A percentile compares a stretch with the other conserved stretches of the same genome.
These are phyloP conservation scores for Neonectria sp. DNA, from an alignment of 2,329 filamentous ascomycete species.

Conservation along the genomic window DNA sequence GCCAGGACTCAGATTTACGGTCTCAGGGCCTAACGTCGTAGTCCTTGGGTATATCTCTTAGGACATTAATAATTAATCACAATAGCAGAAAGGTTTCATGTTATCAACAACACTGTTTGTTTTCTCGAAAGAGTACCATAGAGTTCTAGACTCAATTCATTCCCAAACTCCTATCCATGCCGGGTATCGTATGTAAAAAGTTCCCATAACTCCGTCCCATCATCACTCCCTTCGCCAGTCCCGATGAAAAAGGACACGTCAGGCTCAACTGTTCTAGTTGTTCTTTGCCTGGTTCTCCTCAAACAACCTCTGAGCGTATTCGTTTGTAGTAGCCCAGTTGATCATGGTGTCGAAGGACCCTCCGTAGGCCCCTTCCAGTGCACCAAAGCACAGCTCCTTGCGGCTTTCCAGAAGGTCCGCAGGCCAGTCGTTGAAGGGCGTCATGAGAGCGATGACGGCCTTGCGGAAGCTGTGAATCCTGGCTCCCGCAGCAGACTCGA, in stretches of 20 bases:
- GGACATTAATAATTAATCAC: no score
- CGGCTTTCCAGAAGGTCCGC: no score
- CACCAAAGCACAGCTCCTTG: neutral
- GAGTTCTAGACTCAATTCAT: neutral
- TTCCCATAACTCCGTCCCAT: neutral
- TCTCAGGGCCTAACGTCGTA: no score
- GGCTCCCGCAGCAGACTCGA: neutral
- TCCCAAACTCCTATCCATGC: neutral
- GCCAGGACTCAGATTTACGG: no score
- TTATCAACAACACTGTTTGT: neutral
- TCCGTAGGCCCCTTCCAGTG: neutral
- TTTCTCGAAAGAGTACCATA: neutral
- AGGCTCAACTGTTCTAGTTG: neutral
- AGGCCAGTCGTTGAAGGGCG: neutral
- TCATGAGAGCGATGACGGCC: constrained; percentile 8
- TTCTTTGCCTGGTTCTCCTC: neutral
- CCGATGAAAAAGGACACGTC: neutral
- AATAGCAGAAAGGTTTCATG: neutral
- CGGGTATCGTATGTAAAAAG: neutral
- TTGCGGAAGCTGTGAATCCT: constrained; percentile 8
- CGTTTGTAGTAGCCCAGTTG: neutral
- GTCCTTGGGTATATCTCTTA: no score
- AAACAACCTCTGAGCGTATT: neutral
- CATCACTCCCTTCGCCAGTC: neutral
- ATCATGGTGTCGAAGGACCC: neutral